These are phyloP conservation scores for Ophiocordyceps robertsii DNA, from an alignment of 2,329 filamentous ascomycete species.

Conservation along the genomic window DNA sequence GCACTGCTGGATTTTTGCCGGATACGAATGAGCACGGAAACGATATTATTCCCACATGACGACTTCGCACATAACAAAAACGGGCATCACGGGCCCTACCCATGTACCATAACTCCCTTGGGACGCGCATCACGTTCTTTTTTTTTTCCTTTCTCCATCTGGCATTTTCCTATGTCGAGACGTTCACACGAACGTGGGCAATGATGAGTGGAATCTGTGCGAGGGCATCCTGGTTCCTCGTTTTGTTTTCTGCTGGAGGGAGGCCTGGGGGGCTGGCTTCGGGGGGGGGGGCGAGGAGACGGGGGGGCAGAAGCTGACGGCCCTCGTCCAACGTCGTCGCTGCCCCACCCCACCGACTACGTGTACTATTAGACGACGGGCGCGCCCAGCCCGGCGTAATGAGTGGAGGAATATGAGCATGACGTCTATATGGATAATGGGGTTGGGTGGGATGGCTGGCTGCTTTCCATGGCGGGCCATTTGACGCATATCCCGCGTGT, in stretches of 20 bases:
- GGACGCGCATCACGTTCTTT: neutral
- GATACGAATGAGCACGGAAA: constrained; percentile 1
- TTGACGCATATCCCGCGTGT: neutral
- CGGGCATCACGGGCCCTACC: neutral
- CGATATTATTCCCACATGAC: constrained; percentile 2
- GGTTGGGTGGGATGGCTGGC: neutral
- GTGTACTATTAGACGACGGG: neutral
- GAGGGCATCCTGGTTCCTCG: neutral
- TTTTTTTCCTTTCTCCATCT: neutral
- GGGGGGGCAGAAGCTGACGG: neutral
- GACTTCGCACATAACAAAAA: neutral
- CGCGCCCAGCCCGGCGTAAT: neutral
- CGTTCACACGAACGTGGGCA: neutral
- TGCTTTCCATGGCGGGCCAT: neutral
- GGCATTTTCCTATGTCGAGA: neutral
- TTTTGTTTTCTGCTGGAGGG: neutral
- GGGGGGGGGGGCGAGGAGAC: neutral
- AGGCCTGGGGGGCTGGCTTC: neutral
- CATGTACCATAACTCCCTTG: neutral
- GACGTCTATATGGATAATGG: neutral
- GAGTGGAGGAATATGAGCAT: neutral
- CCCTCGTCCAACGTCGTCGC: neutral
- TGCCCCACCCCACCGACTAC: neutral
- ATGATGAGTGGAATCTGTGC: too few relatives aligned
- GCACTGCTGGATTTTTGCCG: neutral